Evolutionary conservation across 768 basidiomycete species (phyloP).

Genomic region (Panus rudis): DNA sequence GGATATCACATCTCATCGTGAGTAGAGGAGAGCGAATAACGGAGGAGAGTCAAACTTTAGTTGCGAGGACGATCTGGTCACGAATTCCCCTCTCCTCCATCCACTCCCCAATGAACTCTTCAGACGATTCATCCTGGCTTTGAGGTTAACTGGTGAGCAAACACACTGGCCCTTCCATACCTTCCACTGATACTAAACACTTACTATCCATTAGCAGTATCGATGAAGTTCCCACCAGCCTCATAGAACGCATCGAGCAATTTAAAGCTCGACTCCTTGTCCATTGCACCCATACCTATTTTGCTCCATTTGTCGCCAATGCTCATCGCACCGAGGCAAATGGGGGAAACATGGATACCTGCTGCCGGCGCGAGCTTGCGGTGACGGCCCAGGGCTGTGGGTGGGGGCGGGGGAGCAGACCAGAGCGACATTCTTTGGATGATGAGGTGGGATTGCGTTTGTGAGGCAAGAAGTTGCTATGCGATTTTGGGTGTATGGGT

Average conservation of each 20-base stretch:
- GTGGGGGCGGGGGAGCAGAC: slow-evolving; percentile 10
- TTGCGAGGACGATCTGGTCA: slow-evolving; percentile 43
- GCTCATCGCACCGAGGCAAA: slow-evolving; percentile 42
- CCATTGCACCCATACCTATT: slow-evolving; percentile 34
- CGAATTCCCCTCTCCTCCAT: slow-evolving; percentile 35
- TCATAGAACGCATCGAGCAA: slow-evolving; percentile 40
- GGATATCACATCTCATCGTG: neutral
- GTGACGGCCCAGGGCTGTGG: slow-evolving; percentile 26
- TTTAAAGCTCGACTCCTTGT: slow-evolving; percentile 35
- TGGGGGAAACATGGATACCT: slow-evolving; percentile 41
- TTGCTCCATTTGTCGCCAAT: slow-evolving; percentile 38
- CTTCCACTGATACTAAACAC: slow-evolving; percentile 3
- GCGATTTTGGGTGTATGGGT: no score
- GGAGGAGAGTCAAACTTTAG: slow-evolving; percentile 25
- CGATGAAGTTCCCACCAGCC: slow-evolving; percentile 43
- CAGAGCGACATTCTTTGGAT: no score
- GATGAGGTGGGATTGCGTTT: no score
- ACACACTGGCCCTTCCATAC: neutral
- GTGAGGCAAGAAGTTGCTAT: no score
- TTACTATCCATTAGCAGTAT: slow-evolving; percentile 41
- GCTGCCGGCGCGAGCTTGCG: slow-evolving; percentile 34
- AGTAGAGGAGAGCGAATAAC: neutral
- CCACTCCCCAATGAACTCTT: slow-evolving; percentile 48
- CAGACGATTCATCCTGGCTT: slow-evolving; percentile 51
- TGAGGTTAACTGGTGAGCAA: neutral